Base-by-base conservation (phyloP, 83 land plant species). In the Thuja plicata region DNA sequence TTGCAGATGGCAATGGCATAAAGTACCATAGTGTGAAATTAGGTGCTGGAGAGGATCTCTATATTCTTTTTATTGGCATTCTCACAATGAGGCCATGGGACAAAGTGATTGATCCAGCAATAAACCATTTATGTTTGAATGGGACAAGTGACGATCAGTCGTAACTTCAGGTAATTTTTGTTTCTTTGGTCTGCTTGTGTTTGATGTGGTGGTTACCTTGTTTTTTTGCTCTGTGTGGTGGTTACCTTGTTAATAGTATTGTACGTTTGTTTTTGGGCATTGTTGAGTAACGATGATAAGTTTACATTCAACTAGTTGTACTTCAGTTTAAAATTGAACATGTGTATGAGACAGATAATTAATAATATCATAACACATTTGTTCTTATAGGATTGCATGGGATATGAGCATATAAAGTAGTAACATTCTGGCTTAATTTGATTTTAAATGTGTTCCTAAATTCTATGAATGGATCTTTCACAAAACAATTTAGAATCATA, bases 31-130 rank as follows among this genome's bases (percentile, higher is more conserved):
- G 99, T 92, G 89, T 94, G 37, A 96, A 95, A 89, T 88, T 98
- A 91, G 99, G 99, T 88, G 99, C 99, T 84, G 99, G 99, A 70
- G 99, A 97, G 90, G 99, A 97, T 90, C 93, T 98, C 19, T 98
- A 95, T 91, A 92, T 91, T 24, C 92, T 97, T 12, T 98, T 98
- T 96, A 99, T 99, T 15, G 99, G 96, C 30, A 94, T 98, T 71
- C 93, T 98, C 41, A 98, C 99, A 55, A 98, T 98, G 99, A 93
- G 97, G 89, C 99, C 99, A 10, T 98, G 99, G 99, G 88, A 93
- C 73, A 93, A 91, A 85, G 96, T 97, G 45, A 94, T 96, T 88
- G 96, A 97, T 71, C 92, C 92, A 77, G 52, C 98, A 78, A 94
- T 93, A 8, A 96, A 98, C 86, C 99, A 98, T 93, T 92, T 98